phyloP scores from a whole-genome alignment of 306 rosid species.

The Quercus cerris region DNA sequence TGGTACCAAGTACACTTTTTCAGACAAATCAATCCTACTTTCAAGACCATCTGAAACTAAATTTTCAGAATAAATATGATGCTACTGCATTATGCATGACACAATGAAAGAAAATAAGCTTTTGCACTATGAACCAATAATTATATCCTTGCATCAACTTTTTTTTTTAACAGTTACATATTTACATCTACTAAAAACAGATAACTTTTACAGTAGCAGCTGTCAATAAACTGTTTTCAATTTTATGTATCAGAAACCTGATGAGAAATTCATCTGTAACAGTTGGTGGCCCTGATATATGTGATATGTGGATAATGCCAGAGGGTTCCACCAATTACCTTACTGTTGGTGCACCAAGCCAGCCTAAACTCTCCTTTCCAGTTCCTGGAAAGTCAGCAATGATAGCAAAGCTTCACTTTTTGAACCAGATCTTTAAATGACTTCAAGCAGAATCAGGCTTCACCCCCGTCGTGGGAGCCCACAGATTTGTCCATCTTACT shows the following conservation, averaged over 20 bases:
- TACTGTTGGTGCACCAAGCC: neutral
- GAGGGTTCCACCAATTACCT: slow-evolving; percentile 14
- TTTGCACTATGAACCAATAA: no score
- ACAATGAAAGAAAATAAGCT: neutral
- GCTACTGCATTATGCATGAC: neutral
- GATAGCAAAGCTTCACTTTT: neutral
- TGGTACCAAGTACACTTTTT: neutral
- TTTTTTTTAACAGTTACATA: neutral
- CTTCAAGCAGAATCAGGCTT: slow-evolving; percentile 6
- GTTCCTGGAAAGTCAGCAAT: neutral
- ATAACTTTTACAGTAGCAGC: neutral
- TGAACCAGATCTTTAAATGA: neutral
- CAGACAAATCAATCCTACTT: neutral
- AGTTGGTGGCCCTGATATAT: neutral
- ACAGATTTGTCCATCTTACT: slow-evolving; percentile 13
- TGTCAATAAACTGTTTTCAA: neutral
- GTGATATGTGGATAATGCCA: neutral
- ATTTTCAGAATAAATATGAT: neutral
- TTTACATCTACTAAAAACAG: neutral
- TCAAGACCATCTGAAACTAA: neutral
- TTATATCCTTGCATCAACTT: neutral
- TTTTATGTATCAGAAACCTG: neutral
- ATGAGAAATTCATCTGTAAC: neutral
- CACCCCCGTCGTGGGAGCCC: slow-evolving; percentile 8
- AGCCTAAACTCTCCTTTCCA: slow-evolving; percentile 14